Base-by-base conservation (phyloP, 2,329 filamentous ascomycete species). In the Ceratocystis ficicola region DNA sequence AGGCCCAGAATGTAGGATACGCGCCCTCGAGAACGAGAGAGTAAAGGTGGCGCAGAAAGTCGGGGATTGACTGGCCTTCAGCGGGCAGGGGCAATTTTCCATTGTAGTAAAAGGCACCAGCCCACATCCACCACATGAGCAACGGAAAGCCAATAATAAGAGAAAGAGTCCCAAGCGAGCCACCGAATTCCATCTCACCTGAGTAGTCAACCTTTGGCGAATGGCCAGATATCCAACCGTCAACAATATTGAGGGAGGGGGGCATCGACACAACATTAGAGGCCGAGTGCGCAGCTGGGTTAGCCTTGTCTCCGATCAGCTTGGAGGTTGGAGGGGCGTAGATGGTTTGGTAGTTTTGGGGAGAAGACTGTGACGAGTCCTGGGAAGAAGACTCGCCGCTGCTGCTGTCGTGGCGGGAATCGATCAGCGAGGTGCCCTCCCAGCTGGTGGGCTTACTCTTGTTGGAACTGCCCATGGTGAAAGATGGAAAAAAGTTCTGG, bases 101-200 rank as follows among this genome's bases (percentile, higher is more conserved):
- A 73, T 90, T 80, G 77, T 96, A 99, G 78, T 93, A 96, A 62
- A 87, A 92, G 44, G 93, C 89, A 63, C 94, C 94, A 75, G 95
- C 86, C 92, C 92, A 97, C 92, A 99, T 96, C 78, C 96, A 97
- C 83, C 90, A 96, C 93, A 97, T 97, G 71, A 99, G 82, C 46
- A 86, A 69, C n/a, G 94, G 94, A 76, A 97, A 99, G 59, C 88
- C 85, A 69, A 91, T 81, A 90, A 97, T 97, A 84, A 96, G 91
- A 70, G 83, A 79, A 17, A 83, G 77, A 52, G 92, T 87, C 65
- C 94, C 93, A n/a, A 82, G 74, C 2, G 89, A 86, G 67, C 94
- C 94, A 69, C 93, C 93, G 73, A 97, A 99, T 74, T 99, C 95
- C 70, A 84, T 82, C 69, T 82, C 78, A 69, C 81, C 83, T 1